Conservation (phyloP, 805 yeast genomes). For the Candida ulmi region DNA sequence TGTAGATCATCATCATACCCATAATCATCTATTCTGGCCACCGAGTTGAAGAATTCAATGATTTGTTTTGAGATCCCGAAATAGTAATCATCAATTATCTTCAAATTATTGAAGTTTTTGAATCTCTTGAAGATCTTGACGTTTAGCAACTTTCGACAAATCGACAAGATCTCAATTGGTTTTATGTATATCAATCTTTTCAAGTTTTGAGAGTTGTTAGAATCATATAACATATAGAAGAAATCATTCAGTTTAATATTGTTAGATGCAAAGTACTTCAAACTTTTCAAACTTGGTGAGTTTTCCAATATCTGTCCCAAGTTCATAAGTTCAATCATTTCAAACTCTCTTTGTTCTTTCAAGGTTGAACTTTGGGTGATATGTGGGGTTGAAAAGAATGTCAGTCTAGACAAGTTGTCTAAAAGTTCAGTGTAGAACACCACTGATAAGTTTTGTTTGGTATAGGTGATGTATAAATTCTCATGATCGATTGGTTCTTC, state of each 20-base stretch:
- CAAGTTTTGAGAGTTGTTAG: not conserved
- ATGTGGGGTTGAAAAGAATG: not conserved
- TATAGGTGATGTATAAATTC: too few species aligned
- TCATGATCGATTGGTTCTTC: too few species aligned
- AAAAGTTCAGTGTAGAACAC: not conserved
- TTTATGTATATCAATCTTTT: not conserved
- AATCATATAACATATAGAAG: not conserved
- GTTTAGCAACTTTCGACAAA: slow-evolving; percentile 8
- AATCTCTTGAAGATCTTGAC: slow-evolving; percentile 8
- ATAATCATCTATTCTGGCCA: slow-evolving; percentile 16
- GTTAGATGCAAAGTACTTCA: slow-evolving; percentile 1
- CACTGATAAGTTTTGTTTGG: not conserved
- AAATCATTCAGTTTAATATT: not conserved
- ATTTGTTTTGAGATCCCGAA: slow-evolving; percentile 11
- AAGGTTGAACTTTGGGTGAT: too few species aligned
- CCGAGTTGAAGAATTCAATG: slow-evolving; percentile 13
- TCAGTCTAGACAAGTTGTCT: not conserved
- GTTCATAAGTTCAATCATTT: not conserved
- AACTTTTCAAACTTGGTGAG: not conserved
- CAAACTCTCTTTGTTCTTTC: too few species aligned
- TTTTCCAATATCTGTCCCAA: not conserved
- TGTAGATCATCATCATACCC: slow-evolving; percentile 2
- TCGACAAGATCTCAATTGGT: slow-evolving; percentile 4
- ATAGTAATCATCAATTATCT: slow-evolving; percentile 14
- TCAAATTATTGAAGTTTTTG: slow-evolving; percentile 5